Base-by-base conservation (phyloP, 306 rosid genomes). In the Lathyrus aphaca region DNA sequence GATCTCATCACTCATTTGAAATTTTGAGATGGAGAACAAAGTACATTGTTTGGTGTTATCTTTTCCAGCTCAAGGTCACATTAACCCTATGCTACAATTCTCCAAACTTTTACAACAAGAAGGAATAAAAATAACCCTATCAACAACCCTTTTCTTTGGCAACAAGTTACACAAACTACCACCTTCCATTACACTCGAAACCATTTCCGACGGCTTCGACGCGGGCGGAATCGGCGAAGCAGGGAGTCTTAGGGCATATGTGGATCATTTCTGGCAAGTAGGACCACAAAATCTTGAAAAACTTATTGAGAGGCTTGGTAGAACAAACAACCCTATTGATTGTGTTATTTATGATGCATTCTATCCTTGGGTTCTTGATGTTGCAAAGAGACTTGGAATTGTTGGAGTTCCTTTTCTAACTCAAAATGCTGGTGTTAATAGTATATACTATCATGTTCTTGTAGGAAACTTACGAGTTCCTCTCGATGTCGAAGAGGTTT, bases 51-150 rank as follows among this genome's bases (percentile, higher is more conserved):
- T 86, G 75, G 56, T 83, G 49, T 30, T 81, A 10, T 1, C 82
- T 30, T 86, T 11, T 45, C 90, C 84, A n/a, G 13, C 17, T 12
- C 87, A 77, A 68, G 85, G 90, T 1, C 90, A 77, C 69, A 38
- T 78, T 1, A 78, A 65, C 8, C 82, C 82, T 15, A 46, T 78
- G 74, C 40, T 56, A 57, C 58, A 78, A 5, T 78, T 78, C 64
- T 71, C 82, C 48, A 78, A 78, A 42, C 64, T 66, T 8, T 78
- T 78, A 61, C 69, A 71, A 39, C 49, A 48, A 17, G 21, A 71
- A 64, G 82, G 77, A 3, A 39, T 81, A 8, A 75, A 6, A 50
- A 45, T 61, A 50, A 82, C 87, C 25, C 60, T 86, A 0, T 85
- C 58, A 19, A 78, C 74, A 23, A 65, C 87, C 11, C 30, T 16